Base-by-base conservation (phyloP, 441 rosid species). In the Erodium moschatum region DNA sequence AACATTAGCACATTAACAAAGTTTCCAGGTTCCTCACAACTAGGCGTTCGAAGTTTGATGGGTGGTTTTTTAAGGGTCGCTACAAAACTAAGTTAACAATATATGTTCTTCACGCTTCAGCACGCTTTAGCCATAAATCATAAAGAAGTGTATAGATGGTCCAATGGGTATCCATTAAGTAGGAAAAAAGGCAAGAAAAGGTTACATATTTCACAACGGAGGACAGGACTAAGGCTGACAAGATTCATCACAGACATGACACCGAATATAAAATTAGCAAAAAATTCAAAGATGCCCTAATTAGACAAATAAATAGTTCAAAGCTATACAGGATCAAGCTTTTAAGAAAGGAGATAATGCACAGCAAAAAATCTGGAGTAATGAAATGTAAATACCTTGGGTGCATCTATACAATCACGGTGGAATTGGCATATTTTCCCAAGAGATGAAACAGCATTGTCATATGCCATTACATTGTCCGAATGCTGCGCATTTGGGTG, bases 401-500 rank as follows among this genome's bases (percentile, higher is more conserved):
- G 79, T 58, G 99, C 81, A 81, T 95, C 91, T 12, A 95, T 84
- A 74, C 89, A 83, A 73, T 85, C 95, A 24, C 98, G 96, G 77
- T 92, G 95, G 75, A 82, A 90, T 76, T 86, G 91, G 74, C 98
- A 92, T 74, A 92, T 89, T 83, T 95, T 95, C 76, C 99, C 99
- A 67, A 95, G 84, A 69, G 99, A 96, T 16, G 99, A 95, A 74
- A 95, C 99, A 74, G 99, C 99, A 86, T 95, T 95, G 78, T 95
- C 99, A 85, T 92, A 90, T 71, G 93, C 99, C 99, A 92, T 92
- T 56, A 90, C 77, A 78, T 92, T 89, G 76, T 92, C 99, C 56
- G 97, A 65, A 67, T 85, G 88, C 81, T 81, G 79, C 13, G 99
- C 91, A 77, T 83, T 86, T 64, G 97, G 93, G 74, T 85, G 86